Evolutionary conservation across 2,329 filamentous ascomycete genomes (phyloP).

Genomic region (Colletotrichum abscissum): DNA sequence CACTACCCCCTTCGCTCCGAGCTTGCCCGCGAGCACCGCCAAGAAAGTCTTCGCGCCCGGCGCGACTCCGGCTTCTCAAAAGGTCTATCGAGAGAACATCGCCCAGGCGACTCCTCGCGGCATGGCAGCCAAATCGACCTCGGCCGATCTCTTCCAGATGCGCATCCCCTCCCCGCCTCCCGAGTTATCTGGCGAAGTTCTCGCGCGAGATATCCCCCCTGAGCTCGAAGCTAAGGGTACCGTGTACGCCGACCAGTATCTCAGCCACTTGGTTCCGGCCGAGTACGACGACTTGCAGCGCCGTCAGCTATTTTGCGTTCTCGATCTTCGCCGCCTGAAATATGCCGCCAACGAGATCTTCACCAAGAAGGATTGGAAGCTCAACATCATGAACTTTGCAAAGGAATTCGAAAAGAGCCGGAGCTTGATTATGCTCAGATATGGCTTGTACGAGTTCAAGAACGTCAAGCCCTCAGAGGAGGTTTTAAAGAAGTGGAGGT

Average conservation of each 20-base stretch:
- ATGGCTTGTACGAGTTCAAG: conserved; percentile 72
- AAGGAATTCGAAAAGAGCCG: conserved; percentile 74
- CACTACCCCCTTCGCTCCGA: conserved; percentile 55
- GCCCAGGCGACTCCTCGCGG: conserved; percentile 60
- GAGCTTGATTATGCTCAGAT: conserved; percentile 69
- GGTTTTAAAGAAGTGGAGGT: conserved; percentile 68
- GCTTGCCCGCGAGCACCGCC: conserved; percentile 55
- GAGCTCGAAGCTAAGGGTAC: conserved; percentile 63
- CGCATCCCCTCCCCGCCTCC: conserved; percentile 68
- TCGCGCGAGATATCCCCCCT: conserved; percentile 65
- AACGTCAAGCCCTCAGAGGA: conserved; percentile 69
- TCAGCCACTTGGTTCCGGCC: conserved; percentile 66
- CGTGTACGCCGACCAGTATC: conserved; percentile 70
- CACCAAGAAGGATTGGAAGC: conserved; percentile 69
- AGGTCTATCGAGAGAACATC: conserved; percentile 56
- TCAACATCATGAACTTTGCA: conserved; percentile 71
- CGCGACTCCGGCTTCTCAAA: conserved; percentile 55
- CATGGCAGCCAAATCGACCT: conserved; percentile 59
- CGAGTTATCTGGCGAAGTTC: conserved; percentile 65
- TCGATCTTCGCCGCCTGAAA: conserved; percentile 70
- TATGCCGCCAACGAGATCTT: conserved; percentile 72
- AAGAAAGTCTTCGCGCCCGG: conserved; percentile 61
- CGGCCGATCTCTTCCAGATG: conserved; percentile 67
- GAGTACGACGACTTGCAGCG: conserved; percentile 69
- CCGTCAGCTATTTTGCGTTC: conserved; percentile 72